Evolutionary conservation across 148 eudicot genomes (phyloP), one percentile per base, ranked within the genome.

Genomic region (Rhododendron henanense): DNA sequence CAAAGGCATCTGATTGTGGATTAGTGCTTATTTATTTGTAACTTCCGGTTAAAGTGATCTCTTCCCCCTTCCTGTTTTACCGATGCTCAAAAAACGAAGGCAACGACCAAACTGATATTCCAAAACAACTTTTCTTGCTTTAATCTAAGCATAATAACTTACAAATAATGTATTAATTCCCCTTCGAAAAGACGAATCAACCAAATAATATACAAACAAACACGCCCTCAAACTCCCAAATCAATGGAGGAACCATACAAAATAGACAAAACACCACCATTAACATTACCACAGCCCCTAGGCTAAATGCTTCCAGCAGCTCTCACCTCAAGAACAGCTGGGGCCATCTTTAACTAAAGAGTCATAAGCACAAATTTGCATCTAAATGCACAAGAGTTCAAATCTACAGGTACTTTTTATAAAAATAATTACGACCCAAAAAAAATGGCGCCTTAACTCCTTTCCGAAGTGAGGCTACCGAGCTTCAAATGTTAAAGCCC

Each of bases 381-480:
- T 77, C 33, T 44, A 57, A 57, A 28, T 67, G 84, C 37, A 14
- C 37, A 23, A 23, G 67, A 47, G 37, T 48, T 51, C 82, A 57
- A 45, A 31, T 78, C 76, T 71, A 33, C 19, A 13, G 31, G 76
- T 18, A 33, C 21, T 53, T 81, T 69, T 69, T 11, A 69, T 13
- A 13, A 28, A 33, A 71, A 71, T 71, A 71, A 71, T 71, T 71
- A 71, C 39, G 14, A 5, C 41, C 39, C 33, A 14, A 71, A 31
- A 71, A 71, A 71, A 71, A 33, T 71, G 76, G 76, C 19, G 8
- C 76, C 76, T 71, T 13, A 33, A 33, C 76, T 71, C 39, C 81
- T 33, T 78, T 85, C n/a, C 71, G 81, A 86, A 84, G 87, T 61
- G 84, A 84, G 81, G 78, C 84, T 85, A 86, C 81, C 44, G 50